These are phyloP conservation scores for Xylariaceae sp. DNA, from an alignment of 2,329 filamentous ascomycete species.

Conservation along the genomic window DNA sequence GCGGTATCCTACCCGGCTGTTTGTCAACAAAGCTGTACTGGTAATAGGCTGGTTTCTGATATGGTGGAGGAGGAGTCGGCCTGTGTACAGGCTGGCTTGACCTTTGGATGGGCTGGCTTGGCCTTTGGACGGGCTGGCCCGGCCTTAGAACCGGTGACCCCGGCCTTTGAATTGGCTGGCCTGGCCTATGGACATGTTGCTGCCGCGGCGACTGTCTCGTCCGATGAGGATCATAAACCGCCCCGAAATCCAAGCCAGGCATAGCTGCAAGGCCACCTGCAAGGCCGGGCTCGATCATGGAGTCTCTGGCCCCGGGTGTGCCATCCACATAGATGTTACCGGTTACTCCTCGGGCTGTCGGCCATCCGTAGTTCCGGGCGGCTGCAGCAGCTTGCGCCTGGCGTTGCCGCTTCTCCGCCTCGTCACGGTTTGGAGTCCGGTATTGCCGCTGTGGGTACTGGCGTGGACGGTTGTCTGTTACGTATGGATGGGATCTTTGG, in stretches of 20 bases:
- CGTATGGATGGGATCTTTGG: constrained; percentile 4
- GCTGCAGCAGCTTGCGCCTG: constrained; percentile 19
- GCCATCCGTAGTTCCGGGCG: constrained; percentile 24
- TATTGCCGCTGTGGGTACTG: background rate
- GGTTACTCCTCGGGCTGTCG: background rate
- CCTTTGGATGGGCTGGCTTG: background rate
- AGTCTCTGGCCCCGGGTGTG: constrained; percentile 18
- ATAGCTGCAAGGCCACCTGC: constrained; percentile 16
- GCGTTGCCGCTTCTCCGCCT: constrained; percentile 13
- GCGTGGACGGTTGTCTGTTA: background rate
- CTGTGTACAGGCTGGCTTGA: background rate
- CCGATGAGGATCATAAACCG: constrained; percentile 18
- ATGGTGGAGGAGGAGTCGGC: background rate
- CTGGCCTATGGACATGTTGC: background rate
- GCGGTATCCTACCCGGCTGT: constrained; percentile 9
- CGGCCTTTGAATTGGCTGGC: too few species aligned
- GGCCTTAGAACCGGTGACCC: too few species aligned
- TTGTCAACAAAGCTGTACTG: constrained; percentile 6
- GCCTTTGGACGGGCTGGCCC: too few species aligned
- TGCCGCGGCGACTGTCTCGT: background rate
- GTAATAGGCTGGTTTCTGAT: constrained; percentile 3
- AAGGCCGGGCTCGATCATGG: constrained; percentile 22
- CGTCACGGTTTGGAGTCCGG: background rate
- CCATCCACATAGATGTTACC: background rate
- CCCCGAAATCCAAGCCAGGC: constrained; percentile 21